phyloP scores from a whole-genome alignment of 495 filamentous ascomycete species.

The Hyaloscypha bicolor region DNA sequence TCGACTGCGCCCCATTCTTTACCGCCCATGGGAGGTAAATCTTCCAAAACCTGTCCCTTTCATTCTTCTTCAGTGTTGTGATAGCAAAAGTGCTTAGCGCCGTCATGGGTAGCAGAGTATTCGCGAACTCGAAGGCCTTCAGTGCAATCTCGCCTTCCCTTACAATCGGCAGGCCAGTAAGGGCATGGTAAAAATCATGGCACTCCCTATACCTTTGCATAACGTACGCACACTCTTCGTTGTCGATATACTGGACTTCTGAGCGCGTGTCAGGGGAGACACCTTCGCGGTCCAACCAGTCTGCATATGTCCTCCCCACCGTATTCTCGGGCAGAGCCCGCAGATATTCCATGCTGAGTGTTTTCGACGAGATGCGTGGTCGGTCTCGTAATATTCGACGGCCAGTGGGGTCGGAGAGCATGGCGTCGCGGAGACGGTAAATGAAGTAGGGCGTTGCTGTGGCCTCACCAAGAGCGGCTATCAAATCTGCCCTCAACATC shows the following conservation, averaged over 20 bases:
- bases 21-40: constrained; percentile 92
- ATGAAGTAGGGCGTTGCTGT: constrained; percentile 96
- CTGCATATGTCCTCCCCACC: constrained; percentile 82
- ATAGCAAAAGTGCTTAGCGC: constrained; percentile 75
- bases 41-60: constrained; percentile 70
- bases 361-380: constrained; percentile 82
- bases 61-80: constrained; percentile 71
- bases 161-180: constrained; percentile 90
- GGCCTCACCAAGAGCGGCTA: constrained; percentile 89
- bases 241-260: constrained; percentile 84
- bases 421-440: constrained; percentile 84
- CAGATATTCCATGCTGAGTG: constrained; percentile 69
- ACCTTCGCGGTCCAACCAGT: constrained; percentile 89
- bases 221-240: constrained; percentile 94
- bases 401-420: constrained; percentile 83
- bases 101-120: constrained; percentile 94
- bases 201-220: constrained; percentile 98
- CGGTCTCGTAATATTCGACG: constrained; percentile 89
- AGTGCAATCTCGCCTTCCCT: constrained; percentile 92
- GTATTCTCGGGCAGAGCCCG: constrained; percentile 71
- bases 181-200: constrained; percentile 97
- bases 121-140: constrained; percentile 95
- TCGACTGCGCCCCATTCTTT: constrained; percentile 70
- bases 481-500: constrained; percentile 65
- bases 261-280: constrained; percentile 89